Evolutionary conservation across 371 early-diverging fungal species (phyloP), one percentile per base, ranked within the genome.

Genomic region (Capniomyces stellatus): DNA sequence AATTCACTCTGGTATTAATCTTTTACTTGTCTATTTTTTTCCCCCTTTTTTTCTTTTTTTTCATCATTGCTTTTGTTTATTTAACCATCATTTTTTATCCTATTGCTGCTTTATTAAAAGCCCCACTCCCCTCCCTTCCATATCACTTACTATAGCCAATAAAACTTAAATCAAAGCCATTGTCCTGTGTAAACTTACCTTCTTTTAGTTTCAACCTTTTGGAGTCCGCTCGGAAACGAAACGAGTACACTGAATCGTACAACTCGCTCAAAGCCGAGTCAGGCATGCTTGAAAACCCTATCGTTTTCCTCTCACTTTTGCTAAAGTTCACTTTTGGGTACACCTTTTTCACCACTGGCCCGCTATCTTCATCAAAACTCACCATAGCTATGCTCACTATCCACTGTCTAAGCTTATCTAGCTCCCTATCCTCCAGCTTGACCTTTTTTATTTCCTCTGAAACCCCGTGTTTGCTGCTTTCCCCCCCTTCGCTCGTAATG

Each of bases 231-330:
- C 90, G 76, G 42, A 91, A 78, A 44, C 92, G 81, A 62, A 92
- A 89, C 46, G 81, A 81, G 67, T 85, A 92, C 13, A 83, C 78
- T 52, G 82, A 83, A 71, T 95, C 93, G 50, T 92, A 92, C n/a
- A 82, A 73, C 65, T 87, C 89, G 55, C 83, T 78, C 18, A 83
- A 80, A 54, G 92, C 88, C 19, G 92, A 88, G 74, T 95, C 96
- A 1, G 96, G 96, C 66, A 95, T 92, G 2, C 92, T 85, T 8
- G 91, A 86, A 72, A 92, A 95, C 61, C 87, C 79, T 42, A 94
- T 84, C 31, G 83, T 89, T 42, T 86, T 86, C 35, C 76, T 70
- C 67, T 92, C 91, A 30, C 62, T 66, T 28, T 72, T 70, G 28
- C 81, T 75, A 48, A 92, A 75, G 13, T 77, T 77, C 43, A 82